Base-by-base conservation (phyloP, 179 eudicot genomes). In the Corrigiola litoralis region DNA sequence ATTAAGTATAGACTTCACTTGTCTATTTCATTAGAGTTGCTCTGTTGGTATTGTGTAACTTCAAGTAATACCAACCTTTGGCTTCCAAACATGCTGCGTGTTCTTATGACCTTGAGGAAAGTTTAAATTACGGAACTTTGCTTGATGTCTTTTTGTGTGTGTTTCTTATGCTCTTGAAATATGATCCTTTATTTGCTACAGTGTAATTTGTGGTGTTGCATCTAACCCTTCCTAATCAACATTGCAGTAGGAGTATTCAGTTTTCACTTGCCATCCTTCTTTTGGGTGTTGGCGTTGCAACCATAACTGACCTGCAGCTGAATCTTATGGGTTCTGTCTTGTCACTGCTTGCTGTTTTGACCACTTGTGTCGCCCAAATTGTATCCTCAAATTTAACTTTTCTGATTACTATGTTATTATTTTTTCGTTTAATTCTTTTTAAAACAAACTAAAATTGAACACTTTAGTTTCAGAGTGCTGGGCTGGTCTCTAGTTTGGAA, bases 201-300 rank as follows among this genome's bases (percentile, higher is more conserved):
- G 17, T 3, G 20, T 60, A 42, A 25, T 42, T n/a, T 60, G 6
- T n/a, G n/a, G n/a, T n/a, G 28, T 21, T 38, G 25, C 47, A 24
- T 41, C 65, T 60, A 28, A 58, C 28, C n/a, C n/a, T 12, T 18
- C 27, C 7, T 36, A 18, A 7, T 11, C 25, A 42, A 17, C 14
- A 55, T 29, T 75, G 75, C 79, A 91, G 97, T 73, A 80, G 81
- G 48, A 86, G 81, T 47, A 77, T 91, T 65, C 90, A 88, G 72
- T 67, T 82, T 52, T 80, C 97, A 47, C 90, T 91, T 52, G 63
- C 56, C 51, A 75, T 90, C 50, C 92, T 90, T 44, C 95, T 91
- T 63, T 52, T 88, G 42, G 97, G 97, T 33, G 97, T 91, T 71
- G 97, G 97, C 44, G 83, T 91, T 73, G 97, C 97, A 42, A 91